Evolutionary conservation across 202 grass and related monocot genomes (phyloP).

Genomic region (Bolboschoenoplectus hybrid): DNA sequence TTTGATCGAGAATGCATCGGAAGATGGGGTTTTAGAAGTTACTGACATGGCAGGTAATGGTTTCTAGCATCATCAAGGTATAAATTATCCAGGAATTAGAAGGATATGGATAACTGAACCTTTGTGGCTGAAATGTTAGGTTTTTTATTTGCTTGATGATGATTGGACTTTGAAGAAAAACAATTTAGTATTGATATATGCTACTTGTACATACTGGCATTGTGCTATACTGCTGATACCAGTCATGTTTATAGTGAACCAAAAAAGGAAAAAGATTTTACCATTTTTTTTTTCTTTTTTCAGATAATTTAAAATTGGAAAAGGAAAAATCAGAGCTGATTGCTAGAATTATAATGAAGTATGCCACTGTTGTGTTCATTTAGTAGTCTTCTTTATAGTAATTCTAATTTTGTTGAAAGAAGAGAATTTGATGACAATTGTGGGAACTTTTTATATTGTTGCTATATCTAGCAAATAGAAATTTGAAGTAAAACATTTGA

Average conservation of each 20-base stretch:
- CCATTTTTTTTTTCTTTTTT: not conserved
- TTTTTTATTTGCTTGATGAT: not conserved
- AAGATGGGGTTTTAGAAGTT: constrained; percentile 22
- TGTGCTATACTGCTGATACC: not conserved
- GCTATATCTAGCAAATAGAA: not conserved
- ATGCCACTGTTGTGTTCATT: not conserved
- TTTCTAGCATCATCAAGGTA: not conserved
- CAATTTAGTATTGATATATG: constrained; percentile 8
- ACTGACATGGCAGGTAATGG: constrained; percentile 16
- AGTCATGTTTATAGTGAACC: not conserved
- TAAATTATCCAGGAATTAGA: not conserved
- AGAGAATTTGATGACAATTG: not conserved
- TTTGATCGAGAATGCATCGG: not conserved
- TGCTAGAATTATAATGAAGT: not conserved
- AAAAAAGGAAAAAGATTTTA: not conserved
- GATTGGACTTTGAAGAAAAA: not conserved
- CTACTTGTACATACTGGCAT: constrained; percentile 13
- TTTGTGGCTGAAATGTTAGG: not conserved
- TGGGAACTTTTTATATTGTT: not conserved
- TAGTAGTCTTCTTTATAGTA: not conserved
- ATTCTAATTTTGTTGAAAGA: not conserved
- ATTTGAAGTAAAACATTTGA: constrained; percentile 1
- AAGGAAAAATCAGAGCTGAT: not conserved
- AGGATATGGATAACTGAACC: not conserved
- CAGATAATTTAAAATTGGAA: not conserved